Percentiles rank a stretch among this genome's conserved stretches.
These are phyloP conservation scores for Globisporangium recalcitrans DNA, from an alignment of 352 stramenopile species.

Conservation along the genomic window DNA sequence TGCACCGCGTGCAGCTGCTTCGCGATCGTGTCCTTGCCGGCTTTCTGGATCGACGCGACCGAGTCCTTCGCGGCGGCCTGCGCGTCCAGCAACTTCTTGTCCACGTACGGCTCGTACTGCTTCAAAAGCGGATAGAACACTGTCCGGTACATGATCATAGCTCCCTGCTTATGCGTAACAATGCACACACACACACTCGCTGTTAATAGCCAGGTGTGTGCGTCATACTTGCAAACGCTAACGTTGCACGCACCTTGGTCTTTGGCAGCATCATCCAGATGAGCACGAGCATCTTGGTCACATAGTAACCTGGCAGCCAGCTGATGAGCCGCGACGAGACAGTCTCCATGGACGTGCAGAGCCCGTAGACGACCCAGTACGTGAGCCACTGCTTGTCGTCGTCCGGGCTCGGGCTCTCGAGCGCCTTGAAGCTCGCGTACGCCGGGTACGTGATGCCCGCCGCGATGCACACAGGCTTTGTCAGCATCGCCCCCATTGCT, in stretches of 20 bases:
- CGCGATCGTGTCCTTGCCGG: conserved; percentile 41
- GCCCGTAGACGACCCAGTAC: conserved; percentile 95
- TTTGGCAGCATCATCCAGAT: conserved; percentile 94
- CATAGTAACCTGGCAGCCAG: conserved; percentile 93
- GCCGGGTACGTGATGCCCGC: conserved; percentile 56
- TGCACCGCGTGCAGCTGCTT: conserved; percentile 43
- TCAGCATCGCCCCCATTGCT: conserved; percentile 48
- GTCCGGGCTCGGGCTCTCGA: conserved; percentile 45
- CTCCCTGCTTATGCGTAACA: conserved; percentile 25
- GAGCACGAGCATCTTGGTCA: conserved; percentile 94
- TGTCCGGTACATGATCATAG: conserved; percentile 59
- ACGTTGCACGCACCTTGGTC: conserved; percentile 44
- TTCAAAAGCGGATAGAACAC: conserved; percentile 60
- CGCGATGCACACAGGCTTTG: conserved; percentile 45
- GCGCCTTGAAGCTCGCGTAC: conserved; percentile 74
- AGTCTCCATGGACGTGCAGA: conserved; percentile 91
- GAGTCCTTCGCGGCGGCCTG: conserved; percentile 41
- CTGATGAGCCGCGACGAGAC: conserved; percentile 40
- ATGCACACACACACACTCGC: not conserved
- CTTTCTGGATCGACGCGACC: conserved; percentile 41
- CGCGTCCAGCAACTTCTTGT: conserved; percentile 51
- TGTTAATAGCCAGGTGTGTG: too few species aligned
- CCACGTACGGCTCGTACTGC: conserved; percentile 65
- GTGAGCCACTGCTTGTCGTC: conserved; percentile 87
- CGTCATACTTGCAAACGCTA: too few species aligned